Conservation (phyloP, 306 rosid species). For the Senna tora region DNA sequence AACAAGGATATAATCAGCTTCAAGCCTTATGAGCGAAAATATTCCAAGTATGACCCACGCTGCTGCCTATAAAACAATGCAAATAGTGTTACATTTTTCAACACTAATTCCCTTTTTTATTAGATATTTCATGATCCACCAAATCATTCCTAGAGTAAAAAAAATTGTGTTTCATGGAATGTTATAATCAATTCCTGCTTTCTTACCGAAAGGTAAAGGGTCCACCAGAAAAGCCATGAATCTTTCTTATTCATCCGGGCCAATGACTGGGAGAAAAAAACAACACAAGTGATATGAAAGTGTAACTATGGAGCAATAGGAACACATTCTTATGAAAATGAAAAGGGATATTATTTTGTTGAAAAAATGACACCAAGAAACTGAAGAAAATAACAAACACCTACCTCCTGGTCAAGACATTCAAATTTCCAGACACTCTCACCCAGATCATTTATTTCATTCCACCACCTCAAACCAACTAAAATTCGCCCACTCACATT, state of each 20-base stretch:
- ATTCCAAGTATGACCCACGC: slow-evolving; percentile 80
- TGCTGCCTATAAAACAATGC: slow-evolving; percentile 60
- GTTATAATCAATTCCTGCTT: slow-evolving; percentile 26
- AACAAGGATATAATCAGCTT: slow-evolving; percentile 95
- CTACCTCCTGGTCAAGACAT: slow-evolving; percentile 94
- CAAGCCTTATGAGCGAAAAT: slow-evolving; percentile 87
- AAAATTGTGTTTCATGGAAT: neutral
- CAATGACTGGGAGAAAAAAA: slow-evolving; percentile 61
- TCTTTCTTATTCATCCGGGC: slow-evolving; percentile 94
- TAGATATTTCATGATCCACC: neutral
- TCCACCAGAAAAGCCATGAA: slow-evolving; percentile 98
- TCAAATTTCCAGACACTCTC: slow-evolving; percentile 98
- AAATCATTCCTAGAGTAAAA: neutral
- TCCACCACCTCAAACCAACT: slow-evolving; percentile 99
- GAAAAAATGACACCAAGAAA: slow-evolving; percentile 20
- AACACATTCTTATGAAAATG: slow-evolving; percentile 18
- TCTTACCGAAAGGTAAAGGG: slow-evolving; percentile 85
- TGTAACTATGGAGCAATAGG: slow-evolving; percentile 13
- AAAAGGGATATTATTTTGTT: slow-evolving; percentile 14
- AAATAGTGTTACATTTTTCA: slow-evolving; percentile 1
- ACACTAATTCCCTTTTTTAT: neutral
- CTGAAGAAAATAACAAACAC: slow-evolving; percentile 24
- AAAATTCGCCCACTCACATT: slow-evolving; percentile 93
- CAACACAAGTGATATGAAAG: slow-evolving; percentile 30
- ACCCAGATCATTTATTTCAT: slow-evolving; percentile 90